A percentile compares a stretch with the other conserved stretches of the same genome.
Conservation (phyloP, 1,139 yeast species). For the Eremothecium sinecaudum region DNA sequence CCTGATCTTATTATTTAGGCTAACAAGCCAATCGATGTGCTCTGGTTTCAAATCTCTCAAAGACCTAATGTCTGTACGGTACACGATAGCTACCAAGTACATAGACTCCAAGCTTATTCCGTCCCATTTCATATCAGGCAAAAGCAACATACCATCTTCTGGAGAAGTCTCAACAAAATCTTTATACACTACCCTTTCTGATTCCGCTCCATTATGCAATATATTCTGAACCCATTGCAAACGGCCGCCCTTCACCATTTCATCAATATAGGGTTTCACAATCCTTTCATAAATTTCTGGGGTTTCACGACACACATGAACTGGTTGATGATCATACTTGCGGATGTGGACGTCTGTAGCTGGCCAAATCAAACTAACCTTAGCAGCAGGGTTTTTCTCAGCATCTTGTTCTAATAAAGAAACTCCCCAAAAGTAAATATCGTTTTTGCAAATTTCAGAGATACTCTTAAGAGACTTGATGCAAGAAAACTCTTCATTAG, state of each 20-base stretch:
- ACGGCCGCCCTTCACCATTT: slow-evolving; percentile 62
- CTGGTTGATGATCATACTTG: slow-evolving; percentile 53
- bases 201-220: slow-evolving; percentile 70
- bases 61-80: slow-evolving; percentile 59
- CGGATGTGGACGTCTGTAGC: slow-evolving; percentile 80
- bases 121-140: slow-evolving; percentile 94
- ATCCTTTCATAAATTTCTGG: slow-evolving; percentile 56
- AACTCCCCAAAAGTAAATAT: slow-evolving; percentile 76
- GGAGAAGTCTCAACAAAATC: slow-evolving; percentile 34
- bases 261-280: slow-evolving; percentile 67
- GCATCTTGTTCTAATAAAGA: slow-evolving; percentile 43
- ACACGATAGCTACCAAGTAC: slow-evolving; percentile 71
- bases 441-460: slow-evolving; percentile 54
- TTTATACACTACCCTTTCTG: slow-evolving; percentile 51
- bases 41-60: slow-evolving; percentile 59
- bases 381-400: slow-evolving; percentile 48
- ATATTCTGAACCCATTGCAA: slow-evolving; percentile 89
- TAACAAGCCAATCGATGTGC: slow-evolving; percentile 50
- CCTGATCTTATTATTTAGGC: slow-evolving; percentile 39
- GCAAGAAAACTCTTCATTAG: slow-evolving; percentile 27
- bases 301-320: slow-evolving; percentile 65
- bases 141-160: slow-evolving; percentile 46
- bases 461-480: slow-evolving; percentile 33
- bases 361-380: slow-evolving; percentile 74
- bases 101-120: slow-evolving; percentile 56